Conservation (phyloP, 2,329 filamentous ascomycete genomes). For the Elsinoe arachidis region DNA sequence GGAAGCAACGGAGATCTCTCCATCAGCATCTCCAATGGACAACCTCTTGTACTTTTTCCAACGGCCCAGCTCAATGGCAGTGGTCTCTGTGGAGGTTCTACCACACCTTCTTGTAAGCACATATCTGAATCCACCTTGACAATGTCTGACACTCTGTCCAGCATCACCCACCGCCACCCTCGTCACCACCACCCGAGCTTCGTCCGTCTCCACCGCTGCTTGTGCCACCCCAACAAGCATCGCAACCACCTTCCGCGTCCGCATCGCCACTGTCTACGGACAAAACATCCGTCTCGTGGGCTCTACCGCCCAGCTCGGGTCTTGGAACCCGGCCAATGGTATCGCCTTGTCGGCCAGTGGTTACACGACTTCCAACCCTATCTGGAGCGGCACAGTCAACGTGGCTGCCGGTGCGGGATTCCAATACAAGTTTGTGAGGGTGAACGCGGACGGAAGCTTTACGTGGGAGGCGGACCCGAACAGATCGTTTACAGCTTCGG, state of each 20-base stretch:
- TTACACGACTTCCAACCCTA: conserved; percentile 50
- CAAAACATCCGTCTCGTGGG: conserved; percentile 59
- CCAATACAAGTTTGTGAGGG: conserved; percentile 60
- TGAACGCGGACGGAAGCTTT: conserved; percentile 44
- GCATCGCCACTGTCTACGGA: conserved; percentile 49
- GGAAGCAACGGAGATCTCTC: conserved; percentile 37
- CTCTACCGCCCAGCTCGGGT: conserved; percentile 47
- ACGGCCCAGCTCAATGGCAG: conserved; percentile 28
- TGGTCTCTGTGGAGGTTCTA: conserved; percentile 25
- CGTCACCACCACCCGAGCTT: background rate
- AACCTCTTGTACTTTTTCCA: conserved; percentile 38
- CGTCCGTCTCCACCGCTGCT: conserved; percentile 12
- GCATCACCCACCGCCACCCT: conserved; percentile 5
- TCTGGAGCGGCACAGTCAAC: conserved; percentile 51
- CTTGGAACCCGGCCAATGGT: conserved; percentile 47
- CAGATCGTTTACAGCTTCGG: conserved; percentile 24
- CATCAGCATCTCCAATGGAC: conserved; percentile 36
- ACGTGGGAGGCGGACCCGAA: conserved; percentile 54
- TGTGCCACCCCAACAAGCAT: conserved; percentile 38
- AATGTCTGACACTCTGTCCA: background rate
- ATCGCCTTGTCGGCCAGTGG: conserved; percentile 46
- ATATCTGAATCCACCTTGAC: background rate
- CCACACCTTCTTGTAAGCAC: background rate
- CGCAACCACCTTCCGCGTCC: conserved; percentile 44
- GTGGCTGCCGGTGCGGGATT: conserved; percentile 48